These are phyloP conservation scores for Pseudomonodictys pantanalensis DNA, from an alignment of 495 filamentous ascomycete species.

Conservation along the genomic window DNA sequence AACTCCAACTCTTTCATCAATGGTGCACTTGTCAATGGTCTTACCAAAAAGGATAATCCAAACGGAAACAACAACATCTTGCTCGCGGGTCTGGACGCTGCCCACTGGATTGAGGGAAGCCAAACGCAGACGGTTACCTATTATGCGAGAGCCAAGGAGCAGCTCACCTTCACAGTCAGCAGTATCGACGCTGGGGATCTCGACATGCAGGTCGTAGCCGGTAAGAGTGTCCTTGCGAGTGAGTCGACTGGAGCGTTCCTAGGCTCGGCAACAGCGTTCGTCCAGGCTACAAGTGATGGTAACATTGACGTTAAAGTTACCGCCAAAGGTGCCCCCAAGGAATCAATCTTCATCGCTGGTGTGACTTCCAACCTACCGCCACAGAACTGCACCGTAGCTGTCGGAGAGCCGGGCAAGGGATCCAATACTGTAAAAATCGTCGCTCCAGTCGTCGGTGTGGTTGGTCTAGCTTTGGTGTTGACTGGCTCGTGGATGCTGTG, in stretches of 20 bases:
- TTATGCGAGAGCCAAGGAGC: conserved; percentile 31
- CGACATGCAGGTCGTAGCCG: conserved; percentile 3
- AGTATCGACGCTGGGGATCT: conserved; percentile 29
- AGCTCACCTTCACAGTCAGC: conserved; percentile 34
- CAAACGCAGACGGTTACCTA: conserved; percentile 33
- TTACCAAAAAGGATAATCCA: conserved; percentile 37
- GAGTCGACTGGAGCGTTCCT: neutral
- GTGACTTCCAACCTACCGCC: conserved; percentile 34
- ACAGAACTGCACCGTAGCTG: conserved; percentile 37
- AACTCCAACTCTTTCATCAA: conserved; percentile 33
- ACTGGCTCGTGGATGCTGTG: neutral
- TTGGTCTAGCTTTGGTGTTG: neutral
- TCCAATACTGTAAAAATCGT: neutral
- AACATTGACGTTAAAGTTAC: conserved; percentile 32
- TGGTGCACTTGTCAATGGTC: conserved; percentile 34
- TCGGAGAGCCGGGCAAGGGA: neutral
- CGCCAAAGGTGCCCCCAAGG: conserved; percentile 20
- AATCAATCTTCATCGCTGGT: conserved; percentile 33
- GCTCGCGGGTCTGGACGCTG: conserved; percentile 31
- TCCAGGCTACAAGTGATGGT: conserved; percentile 29
- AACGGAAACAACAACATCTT: conserved; percentile 31
- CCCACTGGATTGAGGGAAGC: conserved; percentile 28
- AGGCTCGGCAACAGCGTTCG: conserved; percentile 23
- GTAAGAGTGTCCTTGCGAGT: neutral
- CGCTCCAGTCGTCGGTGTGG: neutral